Evolutionary conservation across 768 basidiomycete genomes (phyloP).

Genomic region (Galerina marginata): DNA sequence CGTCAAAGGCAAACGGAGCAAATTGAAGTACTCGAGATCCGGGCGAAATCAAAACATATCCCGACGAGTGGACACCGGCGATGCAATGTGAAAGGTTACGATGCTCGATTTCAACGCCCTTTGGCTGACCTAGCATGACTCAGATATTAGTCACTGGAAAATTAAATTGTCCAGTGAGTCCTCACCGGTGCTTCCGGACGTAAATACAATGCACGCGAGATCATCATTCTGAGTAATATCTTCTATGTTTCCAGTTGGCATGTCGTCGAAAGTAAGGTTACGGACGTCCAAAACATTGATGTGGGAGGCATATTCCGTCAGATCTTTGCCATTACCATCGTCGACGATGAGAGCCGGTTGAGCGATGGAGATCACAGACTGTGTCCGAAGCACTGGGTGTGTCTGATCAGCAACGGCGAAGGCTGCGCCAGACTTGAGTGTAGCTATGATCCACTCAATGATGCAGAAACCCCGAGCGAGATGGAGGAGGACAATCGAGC

Average conservation of each 20-base stretch:
- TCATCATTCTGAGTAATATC: not conserved
- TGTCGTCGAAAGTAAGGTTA: not conserved
- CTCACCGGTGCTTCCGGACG: constrained; percentile 1
- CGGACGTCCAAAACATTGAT: not conserved
- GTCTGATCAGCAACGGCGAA: not conserved
- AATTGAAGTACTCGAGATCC: not conserved
- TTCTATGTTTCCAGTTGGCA: not conserved
- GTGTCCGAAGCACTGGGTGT: not conserved
- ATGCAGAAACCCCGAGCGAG: not conserved
- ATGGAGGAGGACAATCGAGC: not conserved
- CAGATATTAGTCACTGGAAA: not conserved
- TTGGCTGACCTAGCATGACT: not conserved
- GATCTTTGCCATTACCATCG: not conserved
- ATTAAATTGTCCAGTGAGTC: not conserved
- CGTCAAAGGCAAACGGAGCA: constrained; percentile 1
- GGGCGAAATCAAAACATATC: not conserved
- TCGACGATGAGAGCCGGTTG: not conserved
- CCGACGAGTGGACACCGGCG: not conserved
- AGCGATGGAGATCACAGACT: not conserved
- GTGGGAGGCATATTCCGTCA: not conserved
- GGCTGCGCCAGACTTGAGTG: not conserved
- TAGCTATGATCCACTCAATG: not conserved
- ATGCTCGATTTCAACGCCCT: constrained; percentile 1
- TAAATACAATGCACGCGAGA: not conserved
- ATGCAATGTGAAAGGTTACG: constrained; percentile 1